Base-by-base conservation (phyloP, 768 basidiomycete genomes). In the Suillus subluteus region DNA sequence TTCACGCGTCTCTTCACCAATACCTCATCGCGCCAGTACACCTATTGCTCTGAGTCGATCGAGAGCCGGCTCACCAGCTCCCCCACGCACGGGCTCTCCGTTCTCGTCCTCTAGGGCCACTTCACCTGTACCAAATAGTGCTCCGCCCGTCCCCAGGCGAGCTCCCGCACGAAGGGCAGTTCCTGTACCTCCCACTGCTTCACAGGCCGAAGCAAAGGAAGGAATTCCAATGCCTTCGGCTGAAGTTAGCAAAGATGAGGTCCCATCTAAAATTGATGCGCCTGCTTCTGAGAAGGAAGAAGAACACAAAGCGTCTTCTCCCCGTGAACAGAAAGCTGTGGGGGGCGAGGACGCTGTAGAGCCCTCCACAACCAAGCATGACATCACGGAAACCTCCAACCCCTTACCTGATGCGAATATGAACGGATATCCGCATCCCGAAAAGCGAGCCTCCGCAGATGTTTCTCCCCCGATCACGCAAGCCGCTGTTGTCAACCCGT, bases 101-200 rank as follows among this genome's bases (percentile, higher is more conserved):
- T 67, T 81, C 58, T 75, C 72, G n/a, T 73, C 79, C 4, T 77
- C 78, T 38, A 72, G 82, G 41, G 66, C 78, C 3, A 72, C 72
- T 15, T 82, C 83, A 5, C 83, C 85, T 58, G 78, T 73, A 4
- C 63, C 48, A 44, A 64, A 68, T 2, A 66, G 69, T 1, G 78
- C 80, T 7, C 90, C 91, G 0, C 91, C 90, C 2, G 75, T 92
- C 30, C 91, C 91, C 0, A 82, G 88, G 50, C 80, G 91, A 55
- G 91, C 91, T 0, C 84, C 88, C 58, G 86, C 84, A 1, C 82
- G 91, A 26, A 79, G 78, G 7, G 67, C 64, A 30, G 74, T 70
- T 4, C 76, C 75, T 50, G 71, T 65, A 12, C 78, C 80, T 2
- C 81, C 72, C 15, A 43, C 67, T 37, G 35, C 70, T 4, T 23